phyloP scores from a whole-genome alignment of 2,329 filamentous ascomycete species.

The Shiraia sp. region DNA sequence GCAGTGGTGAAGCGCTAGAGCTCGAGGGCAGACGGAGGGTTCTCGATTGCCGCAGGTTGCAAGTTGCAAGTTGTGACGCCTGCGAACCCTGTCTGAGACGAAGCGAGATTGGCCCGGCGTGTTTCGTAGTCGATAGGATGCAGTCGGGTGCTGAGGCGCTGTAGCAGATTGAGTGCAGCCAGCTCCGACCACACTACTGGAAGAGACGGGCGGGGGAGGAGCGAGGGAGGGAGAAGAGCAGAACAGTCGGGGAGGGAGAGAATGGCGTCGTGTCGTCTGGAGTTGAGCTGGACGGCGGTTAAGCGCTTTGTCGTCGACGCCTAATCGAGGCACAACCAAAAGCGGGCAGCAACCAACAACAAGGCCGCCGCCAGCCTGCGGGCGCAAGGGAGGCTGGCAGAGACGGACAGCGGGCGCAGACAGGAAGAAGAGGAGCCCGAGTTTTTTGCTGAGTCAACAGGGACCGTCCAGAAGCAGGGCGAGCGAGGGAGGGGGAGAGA shows the following conservation, averaged over 20 bases:
- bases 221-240: not conserved
- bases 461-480: not conserved
- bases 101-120: slow-evolving; percentile 44
- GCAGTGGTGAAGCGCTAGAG: slow-evolving; percentile 13
- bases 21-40: slow-evolving; percentile 14
- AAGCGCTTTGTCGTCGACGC: slow-evolving; percentile 17
- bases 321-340: slow-evolving; percentile 4
- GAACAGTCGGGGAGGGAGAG: slow-evolving; percentile 5
- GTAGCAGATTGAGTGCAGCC: slow-evolving; percentile 25
- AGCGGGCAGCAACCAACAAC: not conserved
- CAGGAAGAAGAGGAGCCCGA: not conserved
- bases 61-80: slow-evolving; percentile 16
- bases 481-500: not conserved
- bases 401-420: no score
- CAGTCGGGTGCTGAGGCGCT: slow-evolving; percentile 12
- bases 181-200: no score
- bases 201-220: slow-evolving; percentile 6
- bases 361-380: no score
- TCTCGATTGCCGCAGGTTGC: slow-evolving; percentile 12
- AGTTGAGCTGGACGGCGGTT: slow-evolving; percentile 5
- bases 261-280: slow-evolving; percentile 1
- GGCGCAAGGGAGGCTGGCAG: slow-evolving; percentile 1
- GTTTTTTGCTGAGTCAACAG: slow-evolving; percentile 1
- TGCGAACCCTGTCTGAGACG: slow-evolving; percentile 38
- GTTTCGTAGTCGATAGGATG: slow-evolving; percentile 29